A percentile compares a stretch with the other conserved stretches of the same genome.
These are phyloP conservation scores for Saraca asoca DNA, from an alignment of 331 rosid species.

Conservation along the genomic window DNA sequence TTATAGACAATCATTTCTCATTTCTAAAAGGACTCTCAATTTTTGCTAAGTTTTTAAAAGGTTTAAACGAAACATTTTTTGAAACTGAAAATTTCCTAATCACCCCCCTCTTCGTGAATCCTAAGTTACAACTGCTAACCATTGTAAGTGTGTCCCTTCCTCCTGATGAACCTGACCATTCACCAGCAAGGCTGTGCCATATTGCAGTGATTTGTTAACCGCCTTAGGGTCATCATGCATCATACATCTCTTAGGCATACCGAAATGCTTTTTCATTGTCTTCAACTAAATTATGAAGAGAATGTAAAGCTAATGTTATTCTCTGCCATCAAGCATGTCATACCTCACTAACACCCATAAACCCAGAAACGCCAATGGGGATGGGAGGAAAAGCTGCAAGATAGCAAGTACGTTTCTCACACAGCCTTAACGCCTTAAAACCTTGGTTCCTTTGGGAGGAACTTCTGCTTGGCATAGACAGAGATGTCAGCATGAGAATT, in stretches of 20 bases:
- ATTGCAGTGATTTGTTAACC: no score
- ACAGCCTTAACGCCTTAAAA: constrained; percentile 53
- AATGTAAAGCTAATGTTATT: constrained; percentile 37
- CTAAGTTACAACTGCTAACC: no score
- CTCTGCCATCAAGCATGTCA: constrained; percentile 11
- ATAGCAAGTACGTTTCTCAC: constrained; percentile 12
- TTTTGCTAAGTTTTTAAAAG: no score
- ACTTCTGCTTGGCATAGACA: constrained; percentile 58
- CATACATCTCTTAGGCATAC: not conserved
- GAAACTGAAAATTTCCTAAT: no score
- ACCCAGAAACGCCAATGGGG: not conserved
- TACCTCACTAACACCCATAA: constrained; percentile 4
- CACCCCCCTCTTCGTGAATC: no score
- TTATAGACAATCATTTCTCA: no score
- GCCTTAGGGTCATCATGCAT: no score
- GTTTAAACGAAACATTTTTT: no score
- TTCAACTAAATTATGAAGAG: constrained; percentile 29
- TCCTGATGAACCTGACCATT: no score
- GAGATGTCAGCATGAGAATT: constrained; percentile 35
- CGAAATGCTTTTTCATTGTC: constrained; percentile 38
- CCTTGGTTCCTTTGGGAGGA: constrained; percentile 62
- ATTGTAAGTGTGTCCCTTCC: no score
- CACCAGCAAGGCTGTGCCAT: no score
- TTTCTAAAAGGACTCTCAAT: no score
- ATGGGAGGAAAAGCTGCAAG: not conserved